Evolutionary conservation across 148 eudicot genomes (phyloP).

Genomic region (Agrostemma githago): DNA sequence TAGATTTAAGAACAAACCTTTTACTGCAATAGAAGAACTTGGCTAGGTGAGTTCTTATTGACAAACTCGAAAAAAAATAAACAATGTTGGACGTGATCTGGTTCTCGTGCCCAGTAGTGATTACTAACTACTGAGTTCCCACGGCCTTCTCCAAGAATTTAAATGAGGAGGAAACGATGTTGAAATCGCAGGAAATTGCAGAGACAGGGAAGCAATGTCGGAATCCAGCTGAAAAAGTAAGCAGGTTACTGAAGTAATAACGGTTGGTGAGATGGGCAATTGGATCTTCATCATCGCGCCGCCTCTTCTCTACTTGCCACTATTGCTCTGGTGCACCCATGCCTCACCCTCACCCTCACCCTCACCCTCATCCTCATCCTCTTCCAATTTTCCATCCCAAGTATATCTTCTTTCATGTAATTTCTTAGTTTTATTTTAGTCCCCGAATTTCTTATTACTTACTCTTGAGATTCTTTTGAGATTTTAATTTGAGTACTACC

Average conservation of each 20-base stretch:
- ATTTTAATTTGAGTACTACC: background rate
- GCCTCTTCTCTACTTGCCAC: constrained; percentile 8
- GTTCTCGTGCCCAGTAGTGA: too few species aligned
- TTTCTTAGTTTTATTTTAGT: background rate
- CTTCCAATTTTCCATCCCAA: constrained; percentile 15
- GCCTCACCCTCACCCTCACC: too few species aligned
- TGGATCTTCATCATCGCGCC: constrained; percentile 19
- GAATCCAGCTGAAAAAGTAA: constrained; percentile 1
- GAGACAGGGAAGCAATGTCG: background rate
- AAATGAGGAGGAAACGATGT: background rate
- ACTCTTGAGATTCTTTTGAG: background rate
- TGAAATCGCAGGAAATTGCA: background rate
- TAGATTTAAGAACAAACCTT: too few species aligned
- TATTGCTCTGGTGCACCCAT: background rate
- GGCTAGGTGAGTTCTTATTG: too few species aligned
- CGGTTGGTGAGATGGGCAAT: constrained; percentile 14
- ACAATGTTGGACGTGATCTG: too few species aligned
- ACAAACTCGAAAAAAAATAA: too few species aligned
- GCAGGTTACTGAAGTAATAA: background rate
- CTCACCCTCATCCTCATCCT: too few species aligned
- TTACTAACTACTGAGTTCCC: too few species aligned
- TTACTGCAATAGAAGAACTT: too few species aligned
- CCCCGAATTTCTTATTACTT: background rate
- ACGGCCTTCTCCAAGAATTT: too few species aligned
- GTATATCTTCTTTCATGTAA: constrained; percentile 6